Conservation (phyloP, 129 eudicot species). For the Centrapalus pauciflorus region DNA sequence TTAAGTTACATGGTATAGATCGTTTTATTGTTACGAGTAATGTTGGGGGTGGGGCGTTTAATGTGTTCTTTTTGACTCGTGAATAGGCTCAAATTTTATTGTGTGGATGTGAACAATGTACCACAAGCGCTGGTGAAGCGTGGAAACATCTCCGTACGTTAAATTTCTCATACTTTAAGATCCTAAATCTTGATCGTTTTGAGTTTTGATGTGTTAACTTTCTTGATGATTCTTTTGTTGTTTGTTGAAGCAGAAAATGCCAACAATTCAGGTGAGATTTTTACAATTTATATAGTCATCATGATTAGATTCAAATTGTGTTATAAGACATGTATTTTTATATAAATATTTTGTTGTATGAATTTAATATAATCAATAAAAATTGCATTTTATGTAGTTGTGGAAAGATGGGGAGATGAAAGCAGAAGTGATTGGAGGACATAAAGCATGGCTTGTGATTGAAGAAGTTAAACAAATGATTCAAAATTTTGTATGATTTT, state of each 20-base stretch:
- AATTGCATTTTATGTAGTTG: constrained; percentile 41
- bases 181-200: not conserved
- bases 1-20: not conserved
- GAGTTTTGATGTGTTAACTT: not conserved
- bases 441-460: constrained; percentile 94
- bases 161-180: not conserved
- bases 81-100: constrained; percentile 62
- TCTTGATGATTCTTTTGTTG: not conserved
- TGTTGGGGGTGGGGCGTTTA: not conserved
- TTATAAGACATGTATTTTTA: not conserved
- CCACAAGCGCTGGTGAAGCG: constrained; percentile 91
- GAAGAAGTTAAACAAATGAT: constrained; percentile 96
- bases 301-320: not conserved
- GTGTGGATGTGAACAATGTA: constrained; percentile 92
- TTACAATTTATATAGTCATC: not conserved
- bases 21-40: not conserved
- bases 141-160: constrained; percentile 80
- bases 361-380: not conserved
- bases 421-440: constrained; percentile 98
- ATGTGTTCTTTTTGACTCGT: not conserved
- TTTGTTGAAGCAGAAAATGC: constrained; percentile 76
- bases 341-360: not conserved
- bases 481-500: constrained; percentile 40
- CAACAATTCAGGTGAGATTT: constrained; percentile 92
- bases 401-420: constrained; percentile 98